Percentiles rank a stretch among this genome's conserved stretches.
These are phyloP conservation scores for Phycomyces nitens DNA, from an alignment of 192 early-diverging fungal species.

Conservation along the genomic window DNA sequence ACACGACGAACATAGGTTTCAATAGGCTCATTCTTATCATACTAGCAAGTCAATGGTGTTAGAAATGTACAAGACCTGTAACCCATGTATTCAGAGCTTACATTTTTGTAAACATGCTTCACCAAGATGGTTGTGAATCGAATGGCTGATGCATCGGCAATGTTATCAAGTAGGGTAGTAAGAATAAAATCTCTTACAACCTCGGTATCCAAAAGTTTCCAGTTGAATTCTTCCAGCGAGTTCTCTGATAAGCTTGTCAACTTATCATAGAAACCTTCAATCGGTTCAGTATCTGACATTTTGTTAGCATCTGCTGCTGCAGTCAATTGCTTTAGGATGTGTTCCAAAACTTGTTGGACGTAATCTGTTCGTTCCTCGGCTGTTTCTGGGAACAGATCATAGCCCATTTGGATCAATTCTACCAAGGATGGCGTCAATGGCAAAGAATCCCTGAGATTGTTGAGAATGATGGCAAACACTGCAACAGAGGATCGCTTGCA, in stretches of 20 bases:
- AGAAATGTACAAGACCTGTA: not conserved
- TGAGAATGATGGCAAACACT: conserved; percentile 3
- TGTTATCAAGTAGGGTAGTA: conserved; percentile 33
- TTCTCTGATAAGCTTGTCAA: not conserved
- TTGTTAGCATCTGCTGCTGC: not conserved
- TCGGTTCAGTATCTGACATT: conserved; percentile 4
- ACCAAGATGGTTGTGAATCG: conserved; percentile 39
- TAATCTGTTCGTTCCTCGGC: not conserved
- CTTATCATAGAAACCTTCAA: conserved; percentile 5
- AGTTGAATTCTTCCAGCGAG: not conserved
- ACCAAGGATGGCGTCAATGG: conserved; percentile 4
- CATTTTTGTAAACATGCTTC: conserved; percentile 33
- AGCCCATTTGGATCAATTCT: conserved; percentile 12
- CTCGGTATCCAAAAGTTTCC: conserved; percentile 26
- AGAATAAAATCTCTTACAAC: conserved; percentile 40
- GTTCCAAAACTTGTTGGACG: conserved; percentile 8
- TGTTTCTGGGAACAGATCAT: not conserved
- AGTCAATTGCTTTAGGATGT: conserved; percentile 15
- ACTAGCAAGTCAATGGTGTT: conserved; percentile 11
- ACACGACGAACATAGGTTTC: conserved; percentile 35
- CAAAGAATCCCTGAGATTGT: not conserved
- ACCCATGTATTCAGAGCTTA: no score
- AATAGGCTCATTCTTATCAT: conserved; percentile 30
- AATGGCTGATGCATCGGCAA: conserved; percentile 40
- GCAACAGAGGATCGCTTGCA: conserved; percentile 1